These are phyloP conservation scores for Herpetomonas tarakana DNA, from an alignment of 208 protist genomes.

Conservation along the genomic window DNA sequence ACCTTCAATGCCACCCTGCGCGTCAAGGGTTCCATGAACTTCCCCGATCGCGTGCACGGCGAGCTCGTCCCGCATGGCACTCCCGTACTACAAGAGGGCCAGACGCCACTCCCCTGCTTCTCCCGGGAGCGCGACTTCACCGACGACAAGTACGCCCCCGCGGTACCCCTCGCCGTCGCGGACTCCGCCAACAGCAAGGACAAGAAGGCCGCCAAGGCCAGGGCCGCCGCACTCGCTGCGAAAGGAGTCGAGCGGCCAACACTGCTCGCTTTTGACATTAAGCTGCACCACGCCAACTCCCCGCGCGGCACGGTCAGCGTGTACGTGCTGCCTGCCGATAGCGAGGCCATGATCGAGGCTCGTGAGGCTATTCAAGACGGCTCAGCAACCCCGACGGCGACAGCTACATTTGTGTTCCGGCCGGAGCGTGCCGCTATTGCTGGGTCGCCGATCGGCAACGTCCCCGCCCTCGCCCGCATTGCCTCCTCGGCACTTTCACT, in stretches of 20 bases:
- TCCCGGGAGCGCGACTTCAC: constrained; percentile 15
- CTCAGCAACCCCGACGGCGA: constrained; percentile 19
- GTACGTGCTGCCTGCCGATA: constrained; percentile 44
- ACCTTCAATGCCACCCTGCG: constrained; percentile 72
- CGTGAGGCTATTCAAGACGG: constrained; percentile 36
- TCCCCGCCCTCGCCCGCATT: constrained; percentile 23
- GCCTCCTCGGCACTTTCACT: constrained; percentile 11
- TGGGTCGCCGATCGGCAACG: constrained; percentile 32
- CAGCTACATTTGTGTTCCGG: constrained; percentile 36
- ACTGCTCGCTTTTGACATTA: constrained; percentile 49
- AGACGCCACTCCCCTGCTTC: constrained; percentile 45
- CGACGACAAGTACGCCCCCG: constrained; percentile 19
- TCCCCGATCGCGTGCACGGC: constrained; percentile 62
- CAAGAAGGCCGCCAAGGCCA: background rate
- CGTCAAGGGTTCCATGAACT: constrained; percentile 41
- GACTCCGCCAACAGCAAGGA: background rate
- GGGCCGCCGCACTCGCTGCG: background rate
- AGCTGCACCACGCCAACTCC: constrained; percentile 38
- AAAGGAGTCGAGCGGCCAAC: constrained; percentile 37
- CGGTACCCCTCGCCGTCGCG: background rate
- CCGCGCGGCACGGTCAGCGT: constrained; percentile 26
- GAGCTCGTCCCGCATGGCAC: constrained; percentile 61
- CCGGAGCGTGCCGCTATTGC: constrained; percentile 15
- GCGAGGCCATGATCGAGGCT: constrained; percentile 23
- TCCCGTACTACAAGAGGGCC: constrained; percentile 6